Percentiles rank a stretch among this genome's conserved stretches.
These are phyloP conservation scores for Podospora conica DNA, from an alignment of 495 filamentous ascomycete genomes.

Conservation along the genomic window DNA sequence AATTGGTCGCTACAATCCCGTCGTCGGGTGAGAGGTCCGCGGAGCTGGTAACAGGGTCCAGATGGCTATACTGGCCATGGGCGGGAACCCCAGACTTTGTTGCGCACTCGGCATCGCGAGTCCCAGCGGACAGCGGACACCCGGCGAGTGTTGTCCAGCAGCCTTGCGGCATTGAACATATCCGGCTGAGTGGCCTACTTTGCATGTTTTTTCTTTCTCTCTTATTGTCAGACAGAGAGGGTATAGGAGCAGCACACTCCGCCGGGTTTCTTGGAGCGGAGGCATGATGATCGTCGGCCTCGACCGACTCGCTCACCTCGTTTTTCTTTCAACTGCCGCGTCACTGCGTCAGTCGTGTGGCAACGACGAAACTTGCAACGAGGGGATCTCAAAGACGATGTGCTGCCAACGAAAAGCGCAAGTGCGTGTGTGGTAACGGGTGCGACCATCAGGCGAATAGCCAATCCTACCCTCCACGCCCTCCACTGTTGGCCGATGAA, in stretches of 20 bases:
- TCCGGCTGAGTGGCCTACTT: conserved; percentile 10
- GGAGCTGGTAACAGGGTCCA: neutral
- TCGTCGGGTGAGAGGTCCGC: neutral
- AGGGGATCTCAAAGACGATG: neutral
- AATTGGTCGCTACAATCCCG: neutral
- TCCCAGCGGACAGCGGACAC: neutral
- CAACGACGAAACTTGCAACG: neutral
- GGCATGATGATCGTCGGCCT: conserved; percentile 7
- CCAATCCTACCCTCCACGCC: neutral
- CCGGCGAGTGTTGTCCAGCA: neutral
- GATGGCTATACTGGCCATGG: neutral
- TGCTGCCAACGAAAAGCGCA: neutral
- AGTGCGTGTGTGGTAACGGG: neutral
- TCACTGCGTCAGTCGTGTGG: neutral
- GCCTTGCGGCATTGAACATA: neutral
- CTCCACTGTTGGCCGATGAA: neutral
- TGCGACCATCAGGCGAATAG: neutral
- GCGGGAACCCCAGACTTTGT: neutral
- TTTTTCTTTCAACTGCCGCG: neutral
- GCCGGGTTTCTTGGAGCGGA: conserved; percentile 8
- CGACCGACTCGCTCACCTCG: conserved; percentile 1
- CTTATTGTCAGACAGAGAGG: neutral
- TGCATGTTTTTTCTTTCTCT: conserved; percentile 5
- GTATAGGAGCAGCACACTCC: conserved; percentile 4
- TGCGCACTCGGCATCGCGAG: neutral